phyloP scores from a whole-genome alignment of 2,329 filamentous ascomycete genomes.

The Dryadomyces sulphureus region DNA sequence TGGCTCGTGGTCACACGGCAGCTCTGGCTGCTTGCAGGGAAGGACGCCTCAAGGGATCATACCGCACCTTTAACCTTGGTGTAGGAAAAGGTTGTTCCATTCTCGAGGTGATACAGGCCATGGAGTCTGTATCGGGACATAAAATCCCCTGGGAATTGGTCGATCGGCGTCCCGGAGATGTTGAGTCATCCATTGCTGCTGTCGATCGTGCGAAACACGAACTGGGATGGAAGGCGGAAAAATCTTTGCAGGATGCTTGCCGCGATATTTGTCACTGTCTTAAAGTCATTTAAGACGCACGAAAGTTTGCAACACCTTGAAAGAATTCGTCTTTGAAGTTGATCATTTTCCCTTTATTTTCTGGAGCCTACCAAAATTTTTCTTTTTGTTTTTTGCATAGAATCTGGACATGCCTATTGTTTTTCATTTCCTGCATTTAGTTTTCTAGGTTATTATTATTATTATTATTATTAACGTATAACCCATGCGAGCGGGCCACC shows the following conservation, averaged over 20 bases:
- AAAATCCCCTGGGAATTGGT: slow-evolving; percentile 22
- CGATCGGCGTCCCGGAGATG: slow-evolving; percentile 25
- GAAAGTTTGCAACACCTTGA: neutral
- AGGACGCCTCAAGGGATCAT: slow-evolving; percentile 17
- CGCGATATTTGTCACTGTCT: slow-evolving; percentile 4
- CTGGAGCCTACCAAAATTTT: neutral
- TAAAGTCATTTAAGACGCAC: neutral
- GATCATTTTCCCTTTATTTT: neutral
- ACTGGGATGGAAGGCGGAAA: slow-evolving; percentile 22
- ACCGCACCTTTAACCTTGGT: slow-evolving; percentile 30
- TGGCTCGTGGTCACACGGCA: slow-evolving; percentile 41
- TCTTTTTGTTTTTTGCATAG: neutral
- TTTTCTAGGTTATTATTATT: neutral
- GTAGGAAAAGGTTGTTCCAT: slow-evolving; percentile 30
- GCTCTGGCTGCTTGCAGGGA: slow-evolving; percentile 29
- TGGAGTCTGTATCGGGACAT: slow-evolving; percentile 20
- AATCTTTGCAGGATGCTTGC: slow-evolving; percentile 1
- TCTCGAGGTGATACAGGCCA: slow-evolving; percentile 25
- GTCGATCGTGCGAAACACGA: slow-evolving; percentile 23
- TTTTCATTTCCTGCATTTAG: neutral
- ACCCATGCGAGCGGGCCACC: too few species aligned
- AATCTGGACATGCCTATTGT: too few species aligned
- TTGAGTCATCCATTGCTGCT: slow-evolving; percentile 27
- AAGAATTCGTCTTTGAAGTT: neutral
- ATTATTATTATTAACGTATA: neutral